Base-by-base conservation (phyloP, 345 rosid species). In the Bruguiera gymnorhiza region DNA sequence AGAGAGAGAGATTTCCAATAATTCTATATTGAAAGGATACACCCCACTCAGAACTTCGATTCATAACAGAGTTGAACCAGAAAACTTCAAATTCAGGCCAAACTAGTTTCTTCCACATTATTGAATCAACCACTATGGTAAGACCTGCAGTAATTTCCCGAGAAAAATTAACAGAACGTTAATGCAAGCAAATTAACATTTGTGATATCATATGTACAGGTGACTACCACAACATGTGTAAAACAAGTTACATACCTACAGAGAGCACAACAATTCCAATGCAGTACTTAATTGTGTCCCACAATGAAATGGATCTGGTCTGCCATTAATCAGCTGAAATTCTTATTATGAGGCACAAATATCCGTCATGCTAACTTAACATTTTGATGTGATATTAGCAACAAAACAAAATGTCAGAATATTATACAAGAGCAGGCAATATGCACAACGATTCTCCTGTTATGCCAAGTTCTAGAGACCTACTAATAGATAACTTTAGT, bases 61-160 rank as follows among this genome's bases (percentile, higher is more conserved):
- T 88, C 66, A 90, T 83, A 79, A 95, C 81, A 78, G 99, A 92
- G 81, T 92, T 95, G 84, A 95, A 95, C 98, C 97, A 95, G 27
- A 92, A 80, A 79, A 95, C 98, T 88, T 92, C 90, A 76, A 95
- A 90, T 78, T 95, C 97, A 67, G 98, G 98, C 97, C 97, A 95
- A 67, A 83, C 63, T 62, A 85, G 72, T 77, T 70, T 86, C 87
- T 83, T 89, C 97, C 99, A 95, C 93, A 92, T 84, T 70, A 95
- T 73, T 63, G 99, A 92, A 84, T 95, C 97, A 80, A 95, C 86
- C 72, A 77, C 65, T 36, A 82, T 62, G 46, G 97, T 85, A 70
- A 95, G 82, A 80, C 96, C 99, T 95, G 97, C 68, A 53, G 60
- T 43, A 72, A 81, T 71, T 67, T 55, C 54, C 76, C 56, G 51